Base-by-base conservation (phyloP, 208 protist genomes). In the Leishmania gerbilli region DNA sequence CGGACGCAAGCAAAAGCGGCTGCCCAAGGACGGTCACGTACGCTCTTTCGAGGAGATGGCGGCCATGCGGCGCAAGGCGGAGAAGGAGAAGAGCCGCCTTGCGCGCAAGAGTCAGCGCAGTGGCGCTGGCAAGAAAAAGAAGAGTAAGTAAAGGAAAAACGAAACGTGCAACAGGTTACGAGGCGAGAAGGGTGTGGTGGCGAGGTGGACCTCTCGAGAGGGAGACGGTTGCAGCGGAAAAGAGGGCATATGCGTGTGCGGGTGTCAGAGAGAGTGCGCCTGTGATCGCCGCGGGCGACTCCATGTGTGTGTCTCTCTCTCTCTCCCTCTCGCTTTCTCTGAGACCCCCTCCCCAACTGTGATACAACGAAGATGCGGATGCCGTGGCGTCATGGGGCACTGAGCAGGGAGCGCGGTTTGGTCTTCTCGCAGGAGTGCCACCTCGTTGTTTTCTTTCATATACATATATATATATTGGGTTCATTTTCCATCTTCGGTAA, bases 41-140 rank as follows among this genome's bases (percentile, higher is more conserved):
- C 93, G 93, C 60, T 90, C 90, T 2, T 98, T 98, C 84, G 93
- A 98, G 74, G 95, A 98, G 81, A 87, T 98, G 80, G 79, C 93
- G 21, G 72, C 88, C 53, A 92, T 92, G 27, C 93, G 93, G 82
- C 92, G 93, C 17, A 95, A 91, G 87, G 91, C 89, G 8, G 89
- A 88, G 83, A 96, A 96, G 79, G 93, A 98, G 69, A 95, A 94
- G 87, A 79, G 55, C 17, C 88, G 92, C 6, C 82, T 98, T 47
- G 84, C 88, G 3, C 84, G 87, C 80, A 97, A 97, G 84, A 80
- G 80, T 27, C 75, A 85, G 27, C 79, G 84, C 34, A 71, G 88
- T 56, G 88, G 77, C 85, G 89, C 69, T 24, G 80, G 79, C 2
- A 82, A 87, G 55, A 68, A 85, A 55, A 85, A 85, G 72, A 31